Conservation (phyloP, 495 filamentous ascomycete species). For the Bathelium albidoporum region DNA sequence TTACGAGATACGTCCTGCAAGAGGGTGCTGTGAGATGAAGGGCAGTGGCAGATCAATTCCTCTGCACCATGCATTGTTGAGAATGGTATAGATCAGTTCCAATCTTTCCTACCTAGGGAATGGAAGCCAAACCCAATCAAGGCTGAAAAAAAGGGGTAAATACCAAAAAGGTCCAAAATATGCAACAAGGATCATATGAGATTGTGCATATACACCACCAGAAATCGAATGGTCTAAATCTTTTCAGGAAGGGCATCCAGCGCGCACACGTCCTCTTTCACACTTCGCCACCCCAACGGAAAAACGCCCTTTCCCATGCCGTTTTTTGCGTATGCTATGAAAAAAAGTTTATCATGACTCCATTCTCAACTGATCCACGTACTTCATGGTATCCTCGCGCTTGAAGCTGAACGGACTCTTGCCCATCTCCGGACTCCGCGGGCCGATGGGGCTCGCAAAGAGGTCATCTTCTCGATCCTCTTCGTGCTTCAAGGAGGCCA, state of each 20-base stretch:
- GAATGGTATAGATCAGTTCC: not conserved
- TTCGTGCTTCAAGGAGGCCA: slow-evolving; percentile 11
- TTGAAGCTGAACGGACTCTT: slow-evolving; percentile 21
- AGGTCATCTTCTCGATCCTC: slow-evolving; percentile 57
- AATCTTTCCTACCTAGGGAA: not conserved
- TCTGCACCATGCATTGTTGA: not conserved
- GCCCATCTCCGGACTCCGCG: slow-evolving; percentile 65
- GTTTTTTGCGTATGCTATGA: not conserved
- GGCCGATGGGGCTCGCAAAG: slow-evolving; percentile 72
- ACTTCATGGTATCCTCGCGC: slow-evolving; percentile 16
- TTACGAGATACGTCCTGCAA: too few relatives aligned
- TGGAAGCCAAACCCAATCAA: not conserved
- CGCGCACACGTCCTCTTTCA: not conserved
- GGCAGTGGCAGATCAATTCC: not conserved
- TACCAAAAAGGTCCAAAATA: not conserved
- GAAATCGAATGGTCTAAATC: too few relatives aligned
- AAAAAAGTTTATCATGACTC: slow-evolving; percentile 18
- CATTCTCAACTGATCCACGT: slow-evolving; percentile 17
- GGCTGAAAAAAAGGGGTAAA: not conserved
- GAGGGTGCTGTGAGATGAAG: too few relatives aligned
- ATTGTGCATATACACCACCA: not conserved
- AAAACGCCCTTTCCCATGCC: not conserved
- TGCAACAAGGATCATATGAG: not conserved
- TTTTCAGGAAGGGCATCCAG: not conserved
- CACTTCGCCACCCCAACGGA: not conserved